Percentiles rank a stretch among this genome's conserved stretches.
These are phyloP conservation scores for Dictyostelium discoideum DNA, from an alignment of 78 protist genomes.

Conservation along the genomic window DNA sequence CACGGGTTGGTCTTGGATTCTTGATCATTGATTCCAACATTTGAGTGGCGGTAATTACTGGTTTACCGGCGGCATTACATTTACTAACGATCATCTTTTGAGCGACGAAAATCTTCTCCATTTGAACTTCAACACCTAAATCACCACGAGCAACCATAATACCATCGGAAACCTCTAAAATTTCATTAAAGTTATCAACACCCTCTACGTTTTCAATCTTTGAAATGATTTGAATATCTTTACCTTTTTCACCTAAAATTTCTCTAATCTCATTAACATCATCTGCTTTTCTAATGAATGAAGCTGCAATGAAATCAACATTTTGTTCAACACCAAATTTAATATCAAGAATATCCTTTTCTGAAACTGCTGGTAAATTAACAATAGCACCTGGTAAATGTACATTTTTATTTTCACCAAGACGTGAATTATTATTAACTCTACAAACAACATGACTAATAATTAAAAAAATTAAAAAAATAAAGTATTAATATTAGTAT, in stretches of 20 bases:
- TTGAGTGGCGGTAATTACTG: slow-evolving; percentile 97
- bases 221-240: slow-evolving; percentile 88
- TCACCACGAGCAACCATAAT: slow-evolving; percentile 99
- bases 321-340: slow-evolving; percentile 88
- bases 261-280: slow-evolving; percentile 84
- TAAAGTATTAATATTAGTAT: neutral
- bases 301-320: slow-evolving; percentile 91
- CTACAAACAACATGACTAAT: slow-evolving; percentile 45
- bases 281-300: slow-evolving; percentile 90
- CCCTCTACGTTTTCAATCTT: slow-evolving; percentile 96
- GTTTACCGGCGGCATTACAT: slow-evolving; percentile 90
- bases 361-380: slow-evolving; percentile 91
- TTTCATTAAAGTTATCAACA: slow-evolving; percentile 90
- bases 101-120: slow-evolving; percentile 88
- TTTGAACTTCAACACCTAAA: slow-evolving; percentile 94
- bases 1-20: slow-evolving; percentile 95
- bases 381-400: slow-evolving; percentile 91
- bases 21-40: slow-evolving; percentile 95
- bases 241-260: slow-evolving; percentile 65
- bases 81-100: slow-evolving; percentile 95
- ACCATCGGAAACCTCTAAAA: slow-evolving; percentile 93
- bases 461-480: neutral
- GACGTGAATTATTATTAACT: slow-evolving; percentile 79
- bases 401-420: slow-evolving; percentile 87
- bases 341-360: slow-evolving; percentile 87